Evolutionary conservation across 2,329 filamentous ascomycete species (phyloP), one percentile per base, ranked within the genome.

Genomic region (Fusarium ambrosium): DNA sequence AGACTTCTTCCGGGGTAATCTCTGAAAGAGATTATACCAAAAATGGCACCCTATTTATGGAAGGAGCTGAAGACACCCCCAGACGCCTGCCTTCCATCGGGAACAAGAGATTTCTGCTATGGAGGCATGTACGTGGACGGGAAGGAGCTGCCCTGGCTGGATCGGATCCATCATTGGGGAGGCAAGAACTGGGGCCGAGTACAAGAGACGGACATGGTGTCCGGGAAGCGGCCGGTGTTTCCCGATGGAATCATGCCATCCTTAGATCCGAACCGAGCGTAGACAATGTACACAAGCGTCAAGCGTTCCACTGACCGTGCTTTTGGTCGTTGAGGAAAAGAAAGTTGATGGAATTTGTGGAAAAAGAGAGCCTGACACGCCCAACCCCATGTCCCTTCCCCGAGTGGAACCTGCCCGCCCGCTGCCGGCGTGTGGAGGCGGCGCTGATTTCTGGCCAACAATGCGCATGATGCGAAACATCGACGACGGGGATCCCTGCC

Each of bases 221-320:
- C 60, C 55, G 39, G 29, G 63, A 51, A 58, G 62, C 22, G 70
- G 70, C 76, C 78, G 77, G 71, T 75, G 68, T 75, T 72, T 79
- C 70, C 77, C 75, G 77, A 79, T 65, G 53, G 64, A 76, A 79
- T 79, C 78, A 78, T 75, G 77, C 69, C 77, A 79, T 79, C 59
- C 62, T 70, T 68, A 37, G 70, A 79, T 74, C 66, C 63, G 75
- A 72, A 62, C 72, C 69, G 66, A 66, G 67, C 56, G 27, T 36
- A 20, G 22, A 14, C 22, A 68, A 13, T 61, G 59, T 48, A 68
- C 71, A 61, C 22, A n/a, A 43, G 29, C 32, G 63, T 60, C 39
- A 34, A 39, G 41, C 22, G 56, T 62, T 66, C 64, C 64, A 61
- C 55, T 51, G 27, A 24, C 53, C 24, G 64, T 62, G 56, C 64